These are phyloP conservation scores for Oehlia diaphana DNA, from an alignment of 192 early-diverging fungal genomes.

Conservation along the genomic window DNA sequence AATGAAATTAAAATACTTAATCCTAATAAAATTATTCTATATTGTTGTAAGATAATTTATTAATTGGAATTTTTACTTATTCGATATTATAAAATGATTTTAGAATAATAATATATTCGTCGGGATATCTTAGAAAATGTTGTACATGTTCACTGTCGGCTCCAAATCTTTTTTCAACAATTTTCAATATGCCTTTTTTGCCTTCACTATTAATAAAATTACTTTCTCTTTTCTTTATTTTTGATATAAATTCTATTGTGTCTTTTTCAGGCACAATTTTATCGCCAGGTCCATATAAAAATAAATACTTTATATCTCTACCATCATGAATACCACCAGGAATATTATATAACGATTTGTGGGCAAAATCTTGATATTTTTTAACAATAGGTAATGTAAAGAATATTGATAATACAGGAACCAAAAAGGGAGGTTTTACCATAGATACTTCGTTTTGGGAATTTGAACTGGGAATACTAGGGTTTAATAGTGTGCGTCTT, in stretches of 20 bases:
- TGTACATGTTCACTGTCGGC: conserved; percentile 22
- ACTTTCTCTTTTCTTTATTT: conserved; percentile 7
- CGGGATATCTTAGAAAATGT: conserved; percentile 24
- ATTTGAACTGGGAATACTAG: not conserved
- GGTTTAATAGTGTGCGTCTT: not conserved
- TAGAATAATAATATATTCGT: conserved; percentile 21
- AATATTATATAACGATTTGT: conserved; percentile 13
- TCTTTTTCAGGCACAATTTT: conserved; percentile 23
- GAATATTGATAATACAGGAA: not conserved
- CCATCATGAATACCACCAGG: conserved; percentile 18
- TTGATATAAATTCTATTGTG: conserved; percentile 5
- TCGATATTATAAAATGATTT: conserved; percentile 9
- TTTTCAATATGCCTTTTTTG: not conserved
- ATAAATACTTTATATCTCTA: conserved; percentile 1
- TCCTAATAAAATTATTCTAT: too few relatives aligned
- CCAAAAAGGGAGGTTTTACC: not conserved
- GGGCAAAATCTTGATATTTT: conserved; percentile 19
- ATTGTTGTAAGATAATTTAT: too few relatives aligned
- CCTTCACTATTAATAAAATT: not conserved
- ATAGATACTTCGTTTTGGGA: not conserved
- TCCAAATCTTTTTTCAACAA: conserved; percentile 14
- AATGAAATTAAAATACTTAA: too few relatives aligned
- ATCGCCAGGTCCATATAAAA: conserved; percentile 26
- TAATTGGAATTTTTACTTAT: too few relatives aligned
- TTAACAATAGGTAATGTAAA: conserved; percentile 7